Conservation (phyloP, 805 yeast species). For the Ogataea chonburiensis region DNA sequence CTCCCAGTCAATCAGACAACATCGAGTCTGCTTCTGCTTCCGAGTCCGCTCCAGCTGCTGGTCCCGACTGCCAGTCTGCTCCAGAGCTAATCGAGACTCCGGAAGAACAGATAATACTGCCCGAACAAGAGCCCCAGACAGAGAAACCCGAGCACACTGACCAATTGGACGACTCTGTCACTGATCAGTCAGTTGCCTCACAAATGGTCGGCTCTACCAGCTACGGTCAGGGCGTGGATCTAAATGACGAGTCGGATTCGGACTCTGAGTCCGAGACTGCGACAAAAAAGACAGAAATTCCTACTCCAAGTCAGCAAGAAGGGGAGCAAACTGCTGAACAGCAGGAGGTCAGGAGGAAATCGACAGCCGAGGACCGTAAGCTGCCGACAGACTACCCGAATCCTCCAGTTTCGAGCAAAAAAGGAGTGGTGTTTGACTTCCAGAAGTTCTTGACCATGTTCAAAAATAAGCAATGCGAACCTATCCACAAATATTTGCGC, state of each 20-base stretch:
- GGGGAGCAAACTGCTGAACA: neutral
- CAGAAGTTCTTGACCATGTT: conserved; percentile 73
- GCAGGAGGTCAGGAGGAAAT: conserved; percentile 3
- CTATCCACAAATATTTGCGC: conserved; percentile 79
- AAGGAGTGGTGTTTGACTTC: conserved; percentile 65
- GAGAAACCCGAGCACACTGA: neutral
- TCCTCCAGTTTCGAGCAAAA: conserved; percentile 30
- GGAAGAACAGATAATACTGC: neutral
- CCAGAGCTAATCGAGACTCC: neutral
- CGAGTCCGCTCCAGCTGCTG: too few species aligned
- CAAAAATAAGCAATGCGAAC: conserved; percentile 77
- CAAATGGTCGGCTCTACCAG: conserved; percentile 25
- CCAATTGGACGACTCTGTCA: neutral
- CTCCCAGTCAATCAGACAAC: conserved; percentile 1
- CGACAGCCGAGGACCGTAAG: conserved; percentile 1
- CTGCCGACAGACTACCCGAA: conserved; percentile 26
- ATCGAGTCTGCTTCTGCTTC: conserved; percentile 2
- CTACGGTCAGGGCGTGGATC: conserved; percentile 21
- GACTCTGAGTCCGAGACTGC: conserved; percentile 9
- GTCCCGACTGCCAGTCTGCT: neutral
- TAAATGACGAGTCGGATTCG: conserved; percentile 20
- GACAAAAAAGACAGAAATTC: conserved; percentile 1
- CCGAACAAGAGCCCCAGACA: conserved; percentile 3
- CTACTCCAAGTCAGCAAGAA: conserved; percentile 1
- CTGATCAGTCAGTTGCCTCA: conserved; percentile 1